Evolutionary conservation across 176 grass and related monocot genomes (phyloP), one percentile per base, ranked within the genome.

Genomic region (Carex pumila): DNA sequence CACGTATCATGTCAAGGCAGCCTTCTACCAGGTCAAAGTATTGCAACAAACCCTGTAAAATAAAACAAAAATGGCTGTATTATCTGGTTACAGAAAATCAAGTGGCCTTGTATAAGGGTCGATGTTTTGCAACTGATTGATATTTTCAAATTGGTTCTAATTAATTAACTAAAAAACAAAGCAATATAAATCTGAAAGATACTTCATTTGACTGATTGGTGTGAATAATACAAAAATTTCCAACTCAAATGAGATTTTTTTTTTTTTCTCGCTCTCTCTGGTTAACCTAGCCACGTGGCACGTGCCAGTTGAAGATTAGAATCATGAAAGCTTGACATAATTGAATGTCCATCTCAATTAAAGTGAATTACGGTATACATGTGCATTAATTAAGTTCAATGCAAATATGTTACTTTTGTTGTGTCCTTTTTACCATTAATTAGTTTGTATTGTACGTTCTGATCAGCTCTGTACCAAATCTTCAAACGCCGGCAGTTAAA

Each of bases 21-120:
- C 95, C 95, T 29, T 98, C 95, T 47, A 94, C 92, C 62, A 98
- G 85, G 5, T 67, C 81, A 77, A 94, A 98, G 63, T 98, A 98
- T 11, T 91, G 95, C 7, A 97, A 85, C 52, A 97, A 81, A 7
- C 94, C 94, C 94, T 94, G 87, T 3, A 53, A 53, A 10, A 5
- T 39, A 39, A 61, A 62, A 15, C 0, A 45, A 7, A 45, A 45
- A 22, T 54, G 54, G 12, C 4, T 17, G 22, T 41, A 31, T 72
- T 84, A 37, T 53, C 36, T 55, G 18, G 30, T 84, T 56, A 65
- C 22, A 69, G 49, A 63, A 81, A 86, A 66, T 69, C 58, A 5
- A 79, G 4, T 12, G 12, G 25, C 47, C 55, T 66, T 29, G 29
- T 32, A 25, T 25, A 25, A 41, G 17, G 37, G 10, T 9, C 37